A percentile compares a stretch with the other conserved stretches of the same genome.
Evolutionary conservation across 208 protist species (phyloP).

Genomic region (Sergeia podlipaevii): DNA sequence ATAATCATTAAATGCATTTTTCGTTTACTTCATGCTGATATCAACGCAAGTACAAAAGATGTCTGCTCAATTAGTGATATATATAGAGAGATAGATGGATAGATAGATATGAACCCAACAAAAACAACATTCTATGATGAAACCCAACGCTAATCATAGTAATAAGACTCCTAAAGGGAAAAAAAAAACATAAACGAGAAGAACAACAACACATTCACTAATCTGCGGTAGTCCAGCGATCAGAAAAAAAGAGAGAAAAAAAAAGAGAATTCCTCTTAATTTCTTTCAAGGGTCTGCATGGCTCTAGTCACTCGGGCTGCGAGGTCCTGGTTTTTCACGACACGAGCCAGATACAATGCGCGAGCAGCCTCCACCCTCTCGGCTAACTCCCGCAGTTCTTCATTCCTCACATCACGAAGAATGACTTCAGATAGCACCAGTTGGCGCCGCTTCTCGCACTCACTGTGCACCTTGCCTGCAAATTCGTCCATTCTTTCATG

Average conservation of each 20-base stretch:
- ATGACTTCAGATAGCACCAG: background rate
- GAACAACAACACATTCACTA: no score
- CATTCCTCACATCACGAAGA: background rate
- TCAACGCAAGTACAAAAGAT: no score
- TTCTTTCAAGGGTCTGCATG: background rate
- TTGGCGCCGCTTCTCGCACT: background rate
- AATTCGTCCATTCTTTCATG: background rate
- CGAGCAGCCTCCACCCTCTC: background rate
- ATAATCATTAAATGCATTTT: no score
- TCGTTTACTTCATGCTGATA: no score
- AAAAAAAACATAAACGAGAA: no score
- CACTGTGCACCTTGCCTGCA: background rate
- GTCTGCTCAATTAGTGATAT: no score
- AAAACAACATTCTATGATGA: no score
- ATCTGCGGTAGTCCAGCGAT: background rate
- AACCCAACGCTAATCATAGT: no score
- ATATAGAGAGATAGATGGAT: no score
- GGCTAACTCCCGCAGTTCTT: background rate
- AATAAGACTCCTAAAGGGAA: no score
- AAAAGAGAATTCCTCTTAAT: background rate
- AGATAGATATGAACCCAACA: no score
- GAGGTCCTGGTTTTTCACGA: background rate
- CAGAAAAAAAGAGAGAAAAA: background rate
- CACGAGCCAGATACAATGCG: background rate
- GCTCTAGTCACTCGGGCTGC: background rate